Evolutionary conservation across 192 early-diverging fungal species (phyloP), one percentile per base, ranked within the genome.

Genomic region (Linnemannia elongata): DNA sequence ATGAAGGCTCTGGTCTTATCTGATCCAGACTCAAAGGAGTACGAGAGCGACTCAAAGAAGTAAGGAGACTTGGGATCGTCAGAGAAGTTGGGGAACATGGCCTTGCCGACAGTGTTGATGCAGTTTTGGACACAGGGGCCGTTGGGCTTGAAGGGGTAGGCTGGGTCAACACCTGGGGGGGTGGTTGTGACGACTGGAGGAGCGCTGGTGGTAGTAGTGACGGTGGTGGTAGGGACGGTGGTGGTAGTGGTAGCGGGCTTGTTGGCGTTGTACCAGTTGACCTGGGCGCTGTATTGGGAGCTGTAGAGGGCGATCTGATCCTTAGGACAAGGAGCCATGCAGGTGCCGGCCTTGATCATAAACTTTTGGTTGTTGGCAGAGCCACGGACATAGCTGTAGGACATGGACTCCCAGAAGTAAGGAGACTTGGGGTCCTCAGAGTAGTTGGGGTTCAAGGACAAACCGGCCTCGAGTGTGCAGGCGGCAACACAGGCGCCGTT

Each of bases 11-110:
- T 30, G 2, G 80, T 81, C 45, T 81, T 81, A 4, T 66, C 9
- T 4, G 81, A 72, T 20, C 81, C 81, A 30, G 52, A 12, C 45
- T 82, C 81, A 52, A 82, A 82, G 45, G 69, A 76, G 69, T 36
- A 72, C 7, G 75, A 45, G 10, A 82, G 22, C 9, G 81, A 82
- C 54, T 82, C 24, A 39, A 76, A 39, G 41, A 82, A 82, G 75
- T 82, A 76, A 18, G 81, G 81, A 0, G 80, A 82, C 80, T 82
- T 82, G 74, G 80, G 80, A 15, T 82, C 80, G 38, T 82, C 80
- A 70, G 80, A 76, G 66, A 55, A 82, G 49, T 82, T 76, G 49
- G 80, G 80, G 68, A 82, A 76, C 74, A 76, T 54, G 6, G 66
- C 2, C 74, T 82, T 82, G 47, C 80, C 80, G 24, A 71, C 73